Evolutionary conservation across 192 early-diverging fungal species (phyloP).

Genomic region (Phycomyces nitens): DNA sequence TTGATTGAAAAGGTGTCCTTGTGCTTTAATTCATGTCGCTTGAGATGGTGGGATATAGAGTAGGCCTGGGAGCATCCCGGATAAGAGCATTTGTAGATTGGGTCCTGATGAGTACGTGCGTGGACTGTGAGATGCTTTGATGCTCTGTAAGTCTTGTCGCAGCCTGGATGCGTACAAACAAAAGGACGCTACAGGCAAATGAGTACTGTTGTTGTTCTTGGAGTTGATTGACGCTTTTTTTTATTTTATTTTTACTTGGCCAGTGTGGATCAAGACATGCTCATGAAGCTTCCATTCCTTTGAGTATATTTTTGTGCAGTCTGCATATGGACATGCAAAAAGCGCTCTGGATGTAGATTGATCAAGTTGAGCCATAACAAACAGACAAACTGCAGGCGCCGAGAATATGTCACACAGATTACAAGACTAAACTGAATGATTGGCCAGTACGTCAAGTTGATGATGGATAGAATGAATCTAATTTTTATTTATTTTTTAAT

Average conservation of each 20-base stretch:
- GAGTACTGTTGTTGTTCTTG: background rate
- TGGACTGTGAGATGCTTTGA: slow-evolving; percentile 35
- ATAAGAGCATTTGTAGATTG: slow-evolving; percentile 19
- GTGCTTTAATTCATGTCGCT: slow-evolving; percentile 35
- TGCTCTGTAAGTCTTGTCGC: slow-evolving; percentile 33
- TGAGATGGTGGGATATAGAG: slow-evolving; percentile 30
- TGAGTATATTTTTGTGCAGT: background rate
- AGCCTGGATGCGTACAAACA: slow-evolving; percentile 32
- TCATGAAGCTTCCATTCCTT: background rate
- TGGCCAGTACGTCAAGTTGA: too few relatives aligned
- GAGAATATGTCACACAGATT: too few relatives aligned
- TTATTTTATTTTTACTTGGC: background rate
- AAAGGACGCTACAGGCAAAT: slow-evolving; percentile 38
- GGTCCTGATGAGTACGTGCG: slow-evolving; percentile 24
- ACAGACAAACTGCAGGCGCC: too few relatives aligned
- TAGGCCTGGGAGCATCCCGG: slow-evolving; percentile 35
- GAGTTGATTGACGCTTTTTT: too few relatives aligned
- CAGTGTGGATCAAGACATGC: background rate
- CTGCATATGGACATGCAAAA: too few relatives aligned
- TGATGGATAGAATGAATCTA: too few relatives aligned
- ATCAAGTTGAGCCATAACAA: too few relatives aligned
- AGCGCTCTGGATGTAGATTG: too few relatives aligned
- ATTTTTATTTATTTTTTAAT: too few relatives aligned
- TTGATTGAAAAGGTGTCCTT: slow-evolving; percentile 4
- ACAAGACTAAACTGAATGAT: too few relatives aligned